These are phyloP conservation scores for Wickerhamomyces queroliae DNA, from an alignment of 805 yeast genomes.

Conservation along the genomic window DNA sequence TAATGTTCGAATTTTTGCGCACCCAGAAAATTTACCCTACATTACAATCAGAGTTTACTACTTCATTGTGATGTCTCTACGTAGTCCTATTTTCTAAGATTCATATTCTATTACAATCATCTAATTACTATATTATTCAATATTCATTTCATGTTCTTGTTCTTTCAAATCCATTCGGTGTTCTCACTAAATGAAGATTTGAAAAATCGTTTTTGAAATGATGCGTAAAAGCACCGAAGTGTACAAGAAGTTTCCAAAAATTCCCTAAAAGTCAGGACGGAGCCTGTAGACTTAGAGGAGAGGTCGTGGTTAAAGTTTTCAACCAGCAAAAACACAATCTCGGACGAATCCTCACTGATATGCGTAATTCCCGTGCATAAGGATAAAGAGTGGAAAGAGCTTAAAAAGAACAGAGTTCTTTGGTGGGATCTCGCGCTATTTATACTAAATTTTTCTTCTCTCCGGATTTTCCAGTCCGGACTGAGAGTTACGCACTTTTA, in stretches of 20 bases:
- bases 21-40: neutral
- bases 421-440: neutral
- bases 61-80: too few relatives aligned
- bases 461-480: neutral
- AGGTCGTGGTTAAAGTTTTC: slow-evolving; percentile 98
- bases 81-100: too few relatives aligned
- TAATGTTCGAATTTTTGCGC: neutral
- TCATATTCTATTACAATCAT: too few relatives aligned
- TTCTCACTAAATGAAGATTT: neutral
- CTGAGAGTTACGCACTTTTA: neutral
- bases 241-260: slow-evolving; percentile 53
- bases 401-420: neutral
- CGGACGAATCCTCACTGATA: slow-evolving; percentile 99
- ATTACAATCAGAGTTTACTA: too few relatives aligned
- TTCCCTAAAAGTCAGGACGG: slow-evolving; percentile 52
- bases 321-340: slow-evolving; percentile 99
- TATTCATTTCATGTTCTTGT: too few relatives aligned
- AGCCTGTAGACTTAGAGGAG: slow-evolving; percentile 41
- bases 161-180: neutral
- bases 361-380: slow-evolving; percentile 99
- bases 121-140: too few relatives aligned
- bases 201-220: slow-evolving; percentile 2
- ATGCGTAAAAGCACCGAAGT: slow-evolving; percentile 2
- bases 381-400: slow-evolving; percentile 51
- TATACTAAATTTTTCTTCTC: neutral